Percentiles rank a stretch among this genome's conserved stretches.
Evolutionary conservation across 1,284 basidiomycete species (phyloP).

Genomic region (Sporisorium graminicola): DNA sequence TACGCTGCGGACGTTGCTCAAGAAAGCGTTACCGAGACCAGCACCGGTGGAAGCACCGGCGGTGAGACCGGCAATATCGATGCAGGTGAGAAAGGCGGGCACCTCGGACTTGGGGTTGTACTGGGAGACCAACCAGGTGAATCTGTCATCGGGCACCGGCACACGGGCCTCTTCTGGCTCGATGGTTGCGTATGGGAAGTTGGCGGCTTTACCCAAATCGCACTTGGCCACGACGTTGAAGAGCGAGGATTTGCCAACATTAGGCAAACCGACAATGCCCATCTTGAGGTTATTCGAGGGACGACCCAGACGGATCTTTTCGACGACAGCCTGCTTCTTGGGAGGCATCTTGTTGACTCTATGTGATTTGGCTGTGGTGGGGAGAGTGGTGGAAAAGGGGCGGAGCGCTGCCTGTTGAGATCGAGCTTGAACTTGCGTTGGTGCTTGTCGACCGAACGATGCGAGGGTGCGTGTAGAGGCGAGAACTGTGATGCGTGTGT

Average conservation of each 20-base stretch:
- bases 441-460: background rate
- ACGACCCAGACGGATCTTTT: slow-evolving; percentile 65
- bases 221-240: slow-evolving; percentile 88
- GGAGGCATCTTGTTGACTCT: slow-evolving; percentile 62
- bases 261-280: slow-evolving; percentile 69
- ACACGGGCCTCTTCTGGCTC: slow-evolving; percentile 79
- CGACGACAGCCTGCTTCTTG: slow-evolving; percentile 54
- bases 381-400: slow-evolving; percentile 31
- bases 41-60: slow-evolving; percentile 97
- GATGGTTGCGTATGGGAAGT: slow-evolving; percentile 98
- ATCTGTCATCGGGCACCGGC: slow-evolving; percentile 94
- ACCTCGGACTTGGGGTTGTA: slow-evolving; percentile 92
- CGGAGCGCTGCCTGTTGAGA: slow-evolving; percentile 10
- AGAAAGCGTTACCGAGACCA: slow-evolving; percentile 96
- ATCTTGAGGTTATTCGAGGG: slow-evolving; percentile 69
- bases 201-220: slow-evolving; percentile 94
- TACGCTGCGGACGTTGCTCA: slow-evolving; percentile 96
- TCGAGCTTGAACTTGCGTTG: background rate
- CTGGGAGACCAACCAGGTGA: slow-evolving; percentile 89
- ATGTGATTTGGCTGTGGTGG: slow-evolving; percentile 38
- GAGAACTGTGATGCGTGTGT: background rate
- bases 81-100: slow-evolving; percentile 95
- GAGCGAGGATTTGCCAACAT: slow-evolving; percentile 69
- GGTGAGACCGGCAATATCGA: slow-evolving; percentile 98
- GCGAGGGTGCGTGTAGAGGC: background rate